Evolutionary conservation across 2,329 filamentous ascomycete species (phyloP).

Genomic region (Alternaria brassicae): DNA sequence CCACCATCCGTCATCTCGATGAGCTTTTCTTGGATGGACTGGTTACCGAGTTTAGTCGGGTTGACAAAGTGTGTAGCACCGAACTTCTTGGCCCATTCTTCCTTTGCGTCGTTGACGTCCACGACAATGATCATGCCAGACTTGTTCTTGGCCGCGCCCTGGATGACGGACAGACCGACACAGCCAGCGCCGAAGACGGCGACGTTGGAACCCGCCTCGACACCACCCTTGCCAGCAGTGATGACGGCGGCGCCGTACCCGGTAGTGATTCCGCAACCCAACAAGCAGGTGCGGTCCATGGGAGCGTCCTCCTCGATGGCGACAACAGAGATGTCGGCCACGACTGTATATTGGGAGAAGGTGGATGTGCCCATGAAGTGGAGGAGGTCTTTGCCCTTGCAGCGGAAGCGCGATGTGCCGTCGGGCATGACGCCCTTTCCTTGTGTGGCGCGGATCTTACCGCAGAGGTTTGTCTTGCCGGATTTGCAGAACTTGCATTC

Average conservation of each 20-base stretch:
- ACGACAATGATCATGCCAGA: conserved; percentile 79
- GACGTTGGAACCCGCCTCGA: conserved; percentile 87
- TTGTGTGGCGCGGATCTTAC: conserved; percentile 97
- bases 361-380: conserved; percentile 99
- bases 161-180: conserved; percentile 92
- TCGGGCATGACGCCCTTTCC: conserved; percentile 97
- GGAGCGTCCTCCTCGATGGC: conserved; percentile 88
- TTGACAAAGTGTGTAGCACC: conserved; percentile 98
- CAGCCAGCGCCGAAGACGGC: conserved; percentile 96
- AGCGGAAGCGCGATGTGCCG: conserved; percentile 91
- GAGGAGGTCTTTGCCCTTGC: conserved; percentile 91
- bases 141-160: conserved; percentile 86
- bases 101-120: conserved; percentile 86
- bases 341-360: conserved; percentile 98
- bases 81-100: conserved; percentile 92
- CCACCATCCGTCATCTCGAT: conserved; percentile 98
- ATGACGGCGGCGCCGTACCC: conserved; percentile 95
- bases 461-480: conserved; percentile 98
- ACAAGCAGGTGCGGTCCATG: conserved; percentile 94
- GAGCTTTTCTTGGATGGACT: conserved; percentile 89
- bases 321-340: conserved; percentile 97
- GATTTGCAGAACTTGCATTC: conserved; percentile 99
- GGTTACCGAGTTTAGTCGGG: conserved; percentile 69
- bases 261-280: conserved; percentile 98
- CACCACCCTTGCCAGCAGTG: conserved; percentile 72